Base-by-base conservation (phyloP, 129 eudicot genomes). In the Artemisia tridentata region DNA sequence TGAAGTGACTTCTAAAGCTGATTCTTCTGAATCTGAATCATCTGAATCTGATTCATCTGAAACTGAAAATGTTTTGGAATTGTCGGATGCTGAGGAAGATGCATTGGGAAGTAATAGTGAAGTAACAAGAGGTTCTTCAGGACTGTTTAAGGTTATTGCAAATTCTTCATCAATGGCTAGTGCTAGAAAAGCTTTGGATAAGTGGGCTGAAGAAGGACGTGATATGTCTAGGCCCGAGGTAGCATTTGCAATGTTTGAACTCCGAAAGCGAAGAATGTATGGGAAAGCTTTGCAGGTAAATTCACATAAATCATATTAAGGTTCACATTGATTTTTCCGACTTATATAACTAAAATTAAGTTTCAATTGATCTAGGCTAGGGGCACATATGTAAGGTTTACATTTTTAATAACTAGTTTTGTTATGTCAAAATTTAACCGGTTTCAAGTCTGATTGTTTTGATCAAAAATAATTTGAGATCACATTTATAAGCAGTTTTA, bases 281-380 rank as follows among this genome's bases (percentile, higher is more conserved):
- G 77, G 74, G 47, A 90, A 65, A 80, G 97, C 96, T 60, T 72
- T 90, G 75, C 93, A 95, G 99, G 97, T 95, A 56, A 10, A 16
- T 47, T 41, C 12, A 41, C 27, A 16, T 58, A 9, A 9, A 43
- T 46, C 65, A 64, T 34, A 31, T 54, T 10, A 38, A 38, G 45
- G 45, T 38, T 38, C 8, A 7, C 45, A 7, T 38, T 38, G 11
- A 7, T 38, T 38, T 38, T 38, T 38, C 45, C 11, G 7, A 34
- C 41, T 38, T 38, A 7, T 34, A 34, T 34, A 6, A 34, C 43
- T 38, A 38, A 38, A 38, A 38, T 7, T 0, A 38, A 7, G 8
- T 38, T 38, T 38, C 45, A 38, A 1, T 38, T 38, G 10, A 7
- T 7, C 45, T 38, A 38, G 45, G 45, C 1, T 7, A 38, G 45